Base-by-base conservation (phyloP, 768 basidiomycete species). In the Cubamyces lactineus region DNA sequence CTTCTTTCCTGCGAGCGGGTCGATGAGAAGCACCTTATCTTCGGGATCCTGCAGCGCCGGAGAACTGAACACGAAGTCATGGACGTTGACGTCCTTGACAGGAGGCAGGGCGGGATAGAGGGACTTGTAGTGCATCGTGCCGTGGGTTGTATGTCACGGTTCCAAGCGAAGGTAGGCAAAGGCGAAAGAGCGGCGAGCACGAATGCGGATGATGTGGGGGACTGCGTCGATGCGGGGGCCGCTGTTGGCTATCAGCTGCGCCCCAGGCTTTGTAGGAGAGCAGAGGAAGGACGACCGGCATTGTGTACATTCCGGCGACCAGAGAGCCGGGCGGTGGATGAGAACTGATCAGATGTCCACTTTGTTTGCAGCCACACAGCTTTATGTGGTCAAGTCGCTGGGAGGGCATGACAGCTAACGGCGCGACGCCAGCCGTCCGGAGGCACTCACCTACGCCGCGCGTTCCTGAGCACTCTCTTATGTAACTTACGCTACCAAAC, bases 11-110 rank as follows among this genome's bases (percentile, higher is more conserved):
- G 84, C 84, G 38, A 75, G 66, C 0, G 80, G 80, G 65, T 92
- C 84, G 56, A 91, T 78, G 45, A 85, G 79, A 4, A 85, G 47
- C 0, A 80, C 79, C 67, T 76, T 85, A 62, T 91, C 83, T 0
- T 61, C 52, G 7, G 55, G 53, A 4, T 45, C 51, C 15, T 53
- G 34, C 1, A 47, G 83, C 17, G 84, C 86, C 0, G 81, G 80
- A 1, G 84, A 80, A 28, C 77, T 71, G 70, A 88, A 81, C 53
- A 88, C 69, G 57, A 85, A 45, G 62, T 87, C 71, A 68, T 87
- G 80, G 11, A 80, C 73, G 67, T 91, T 91, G 9, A 75, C 69
- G 17, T 82, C 79, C 2, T 84, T 82, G 5, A 78, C 57, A 0
- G 75, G 53, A 15, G 86, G 85, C 0, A 84, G 70, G 0, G 83